Evolutionary conservation across 305 asterid species (phyloP).

Genomic region (Solanum hybrid): DNA sequence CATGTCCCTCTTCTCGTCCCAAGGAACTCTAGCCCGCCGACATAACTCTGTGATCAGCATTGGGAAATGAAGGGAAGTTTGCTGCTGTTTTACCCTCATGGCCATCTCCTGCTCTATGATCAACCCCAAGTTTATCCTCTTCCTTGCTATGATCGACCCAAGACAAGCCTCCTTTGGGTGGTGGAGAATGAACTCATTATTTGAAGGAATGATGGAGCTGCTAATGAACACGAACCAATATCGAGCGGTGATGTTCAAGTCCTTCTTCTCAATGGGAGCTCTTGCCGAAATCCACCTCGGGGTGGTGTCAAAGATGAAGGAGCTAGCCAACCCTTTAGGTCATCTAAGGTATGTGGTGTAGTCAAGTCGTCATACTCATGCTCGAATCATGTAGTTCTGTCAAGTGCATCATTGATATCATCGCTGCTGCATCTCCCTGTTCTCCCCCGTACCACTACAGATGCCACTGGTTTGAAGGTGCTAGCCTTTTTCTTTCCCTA

Average conservation of each 20-base stretch:
- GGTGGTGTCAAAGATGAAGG: background rate
- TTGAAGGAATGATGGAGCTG: background rate
- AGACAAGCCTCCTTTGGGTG: background rate
- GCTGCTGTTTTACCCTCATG: too few relatives aligned
- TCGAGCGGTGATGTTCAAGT: background rate
- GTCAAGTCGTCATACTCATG: background rate
- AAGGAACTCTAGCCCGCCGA: too few relatives aligned
- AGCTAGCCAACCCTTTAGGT: background rate
- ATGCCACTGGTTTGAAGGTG: background rate
- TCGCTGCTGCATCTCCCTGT: background rate
- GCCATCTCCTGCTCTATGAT: too few relatives aligned
- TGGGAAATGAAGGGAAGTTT: too few relatives aligned
- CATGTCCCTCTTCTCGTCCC: too few relatives aligned
- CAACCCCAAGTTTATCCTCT: background rate
- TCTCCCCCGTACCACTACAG: background rate
- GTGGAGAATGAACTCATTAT: background rate
- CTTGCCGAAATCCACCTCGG: background rate
- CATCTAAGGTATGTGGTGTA: background rate
- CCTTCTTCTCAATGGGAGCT: background rate
- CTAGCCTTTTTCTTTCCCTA: background rate
- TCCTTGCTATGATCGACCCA: background rate
- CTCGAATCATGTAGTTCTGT: too few relatives aligned
- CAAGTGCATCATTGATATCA: background rate
- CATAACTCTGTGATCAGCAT: too few relatives aligned
- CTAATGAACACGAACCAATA: background rate